A percentile compares a stretch with the other conserved stretches of the same genome.
phyloP scores from a whole-genome alignment of 2,329 filamentous ascomycete species.

The Fonsecaea monophora region DNA sequence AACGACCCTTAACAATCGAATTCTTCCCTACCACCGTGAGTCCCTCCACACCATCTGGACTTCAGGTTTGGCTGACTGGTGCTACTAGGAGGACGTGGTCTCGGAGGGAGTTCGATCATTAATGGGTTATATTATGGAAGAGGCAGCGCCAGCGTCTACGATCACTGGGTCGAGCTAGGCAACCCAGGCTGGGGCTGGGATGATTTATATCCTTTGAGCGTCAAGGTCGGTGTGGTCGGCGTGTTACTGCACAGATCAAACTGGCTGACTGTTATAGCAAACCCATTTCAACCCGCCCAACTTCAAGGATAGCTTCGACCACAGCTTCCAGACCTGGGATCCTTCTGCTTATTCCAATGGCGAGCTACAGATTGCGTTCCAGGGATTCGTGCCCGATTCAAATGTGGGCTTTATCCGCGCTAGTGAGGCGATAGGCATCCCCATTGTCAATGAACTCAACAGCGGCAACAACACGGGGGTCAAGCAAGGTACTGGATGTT shows the following conservation, averaged over 20 bases:
- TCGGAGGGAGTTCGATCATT: constrained; percentile 33
- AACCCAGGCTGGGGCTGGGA: constrained; percentile 37
- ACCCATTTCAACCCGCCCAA: constrained; percentile 44
- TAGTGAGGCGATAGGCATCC: constrained; percentile 42
- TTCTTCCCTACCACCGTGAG: constrained; percentile 31
- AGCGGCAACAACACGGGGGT: constrained; percentile 43
- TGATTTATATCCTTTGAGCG: constrained; percentile 20
- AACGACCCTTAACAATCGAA: constrained; percentile 25
- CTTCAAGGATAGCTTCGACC: constrained; percentile 39
- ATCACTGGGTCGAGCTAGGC: constrained; percentile 33
- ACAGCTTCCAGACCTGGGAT: constrained; percentile 44
- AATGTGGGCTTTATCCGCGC: constrained; percentile 43
- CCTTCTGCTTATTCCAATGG: constrained; percentile 37
- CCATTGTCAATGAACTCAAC: constrained; percentile 46
- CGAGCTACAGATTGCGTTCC: constrained; percentile 39
- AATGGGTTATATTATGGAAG: constrained; percentile 35
- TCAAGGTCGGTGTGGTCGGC: constrained; percentile 19
- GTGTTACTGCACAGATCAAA: background rate
- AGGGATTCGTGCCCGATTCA: constrained; percentile 42
- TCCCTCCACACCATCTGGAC: background rate
- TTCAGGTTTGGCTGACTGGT: background rate
- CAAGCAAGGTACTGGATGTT: constrained; percentile 41
- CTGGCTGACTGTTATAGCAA: background rate
- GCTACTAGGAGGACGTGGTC: constrained; percentile 24
- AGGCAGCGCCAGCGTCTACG: constrained; percentile 32